These are phyloP conservation scores for Erodium maritimum DNA, from an alignment of 345 rosid species.

Conservation along the genomic window DNA sequence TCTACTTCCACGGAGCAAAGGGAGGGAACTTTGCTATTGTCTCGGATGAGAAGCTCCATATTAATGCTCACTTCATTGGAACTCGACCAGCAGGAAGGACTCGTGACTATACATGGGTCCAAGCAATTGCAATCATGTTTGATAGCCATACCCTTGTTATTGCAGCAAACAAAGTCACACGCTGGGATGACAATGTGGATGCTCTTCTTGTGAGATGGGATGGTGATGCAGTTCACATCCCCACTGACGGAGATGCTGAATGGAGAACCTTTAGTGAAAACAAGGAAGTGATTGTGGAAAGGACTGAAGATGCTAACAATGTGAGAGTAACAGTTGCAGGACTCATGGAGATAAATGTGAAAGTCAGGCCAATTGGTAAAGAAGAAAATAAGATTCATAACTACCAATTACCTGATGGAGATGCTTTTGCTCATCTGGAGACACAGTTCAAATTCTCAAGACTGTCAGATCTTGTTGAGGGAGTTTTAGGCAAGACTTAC, in stretches of 20 bases:
- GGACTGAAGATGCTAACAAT: conserved; percentile 49
- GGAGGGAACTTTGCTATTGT: conserved; percentile 82
- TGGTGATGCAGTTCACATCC: conserved; percentile 40
- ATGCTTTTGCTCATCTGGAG: conserved; percentile 67
- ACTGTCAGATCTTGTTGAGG: conserved; percentile 49
- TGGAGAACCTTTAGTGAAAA: conserved; percentile 31
- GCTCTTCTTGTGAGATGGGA: conserved; percentile 47
- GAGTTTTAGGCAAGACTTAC: conserved; percentile 71
- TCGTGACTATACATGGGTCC: conserved; percentile 93
- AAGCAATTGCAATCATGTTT: conserved; percentile 63
- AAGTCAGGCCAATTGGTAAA: conserved; percentile 47
- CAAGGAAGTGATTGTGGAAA: conserved; percentile 41
- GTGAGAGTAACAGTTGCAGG: conserved; percentile 40
- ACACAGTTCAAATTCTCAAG: conserved; percentile 62
- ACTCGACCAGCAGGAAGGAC: conserved; percentile 65
- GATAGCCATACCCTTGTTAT: conserved; percentile 53
- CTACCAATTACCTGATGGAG: conserved; percentile 53
- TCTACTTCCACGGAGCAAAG: conserved; percentile 79
- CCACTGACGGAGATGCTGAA: conserved; percentile 52
- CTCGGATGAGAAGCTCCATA: conserved; percentile 64
- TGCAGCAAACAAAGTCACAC: conserved; percentile 39
- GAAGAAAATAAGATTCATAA: conserved; percentile 57
- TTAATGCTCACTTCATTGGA: conserved; percentile 85
- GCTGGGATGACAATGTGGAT: conserved; percentile 51
- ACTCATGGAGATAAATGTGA: conserved; percentile 43